These are phyloP conservation scores for Trichoderma gracile DNA, from an alignment of 2,329 filamentous ascomycete genomes.

Conservation along the genomic window DNA sequence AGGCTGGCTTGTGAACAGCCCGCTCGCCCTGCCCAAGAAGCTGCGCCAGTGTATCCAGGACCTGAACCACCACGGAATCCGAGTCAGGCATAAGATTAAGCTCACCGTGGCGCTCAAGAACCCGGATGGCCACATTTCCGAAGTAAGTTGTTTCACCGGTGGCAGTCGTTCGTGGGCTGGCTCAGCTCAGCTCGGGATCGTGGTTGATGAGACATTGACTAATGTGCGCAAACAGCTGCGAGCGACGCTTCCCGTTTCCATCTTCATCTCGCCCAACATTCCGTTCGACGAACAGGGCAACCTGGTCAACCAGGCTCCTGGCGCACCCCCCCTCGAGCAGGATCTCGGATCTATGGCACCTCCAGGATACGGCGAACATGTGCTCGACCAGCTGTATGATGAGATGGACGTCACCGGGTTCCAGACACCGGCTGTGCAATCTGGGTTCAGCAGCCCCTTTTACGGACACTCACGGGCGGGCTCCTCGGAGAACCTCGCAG, in stretches of 20 bases:
- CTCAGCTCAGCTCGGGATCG: neutral
- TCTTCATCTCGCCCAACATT: constrained; percentile 95
- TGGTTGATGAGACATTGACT: constrained; percentile 23
- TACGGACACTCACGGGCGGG: constrained; percentile 69
- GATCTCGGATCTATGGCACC: constrained; percentile 70
- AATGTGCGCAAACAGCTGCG: constrained; percentile 59
- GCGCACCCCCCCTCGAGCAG: constrained; percentile 48
- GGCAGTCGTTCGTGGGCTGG: neutral
- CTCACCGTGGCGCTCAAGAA: constrained; percentile 90
- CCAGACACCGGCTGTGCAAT: constrained; percentile 69
- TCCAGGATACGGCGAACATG: constrained; percentile 89
- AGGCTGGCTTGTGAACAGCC: constrained; percentile 63
- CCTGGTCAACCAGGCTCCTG: constrained; percentile 64
- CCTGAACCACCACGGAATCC: constrained; percentile 84
- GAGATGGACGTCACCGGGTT: constrained; percentile 81
- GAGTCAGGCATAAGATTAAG: constrained; percentile 89
- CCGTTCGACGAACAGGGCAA: constrained; percentile 85
- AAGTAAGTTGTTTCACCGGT: constrained; percentile 54
- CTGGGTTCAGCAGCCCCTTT: constrained; percentile 80
- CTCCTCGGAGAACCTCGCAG: constrained; percentile 76
- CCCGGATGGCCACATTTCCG: constrained; percentile 90
- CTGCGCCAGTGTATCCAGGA: constrained; percentile 86
- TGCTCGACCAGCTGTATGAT: constrained; percentile 86
- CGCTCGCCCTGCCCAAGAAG: constrained; percentile 73
- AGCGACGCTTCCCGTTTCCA: constrained; percentile 83